Evolutionary conservation across 192 early-diverging fungal species (phyloP).

Genomic region (Rhizoclosmatium sp.): DNA sequence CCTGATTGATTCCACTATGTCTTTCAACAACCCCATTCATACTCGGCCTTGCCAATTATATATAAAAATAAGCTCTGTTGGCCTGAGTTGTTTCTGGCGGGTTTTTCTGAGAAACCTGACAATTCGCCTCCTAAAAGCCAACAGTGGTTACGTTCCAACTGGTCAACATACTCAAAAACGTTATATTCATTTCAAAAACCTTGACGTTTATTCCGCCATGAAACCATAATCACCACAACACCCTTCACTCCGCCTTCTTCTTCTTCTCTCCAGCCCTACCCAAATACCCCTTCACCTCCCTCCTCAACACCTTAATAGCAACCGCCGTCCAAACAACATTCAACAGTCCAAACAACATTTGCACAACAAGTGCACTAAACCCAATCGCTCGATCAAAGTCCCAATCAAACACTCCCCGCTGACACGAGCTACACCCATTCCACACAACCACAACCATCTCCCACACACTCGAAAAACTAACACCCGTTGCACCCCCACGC

Average conservation of each 20-base stretch:
- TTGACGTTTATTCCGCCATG: neutral
- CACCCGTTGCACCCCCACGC: neutral
- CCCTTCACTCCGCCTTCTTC: neutral
- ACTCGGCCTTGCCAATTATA: too few species aligned
- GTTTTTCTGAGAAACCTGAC: too few species aligned
- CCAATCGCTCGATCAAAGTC: slow-evolving; percentile 16
- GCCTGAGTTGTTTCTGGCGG: too few species aligned
- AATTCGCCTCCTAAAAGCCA: too few species aligned
- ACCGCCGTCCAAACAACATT: slow-evolving; percentile 34
- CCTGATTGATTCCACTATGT: too few species aligned
- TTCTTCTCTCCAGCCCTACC: slow-evolving; percentile 1
- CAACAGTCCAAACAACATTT: slow-evolving; percentile 32
- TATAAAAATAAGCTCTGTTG: too few species aligned
- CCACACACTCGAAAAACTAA: neutral
- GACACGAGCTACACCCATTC: slow-evolving; percentile 5
- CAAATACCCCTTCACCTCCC: slow-evolving; percentile 25
- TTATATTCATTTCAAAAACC: neutral
- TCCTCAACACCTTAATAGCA: slow-evolving; percentile 18
- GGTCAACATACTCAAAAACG: too few species aligned
- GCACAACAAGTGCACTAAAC: slow-evolving; percentile 24
- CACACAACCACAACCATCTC: slow-evolving; percentile 31
- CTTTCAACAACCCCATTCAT: too few species aligned
- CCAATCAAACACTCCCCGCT: neutral
- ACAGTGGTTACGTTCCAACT: too few species aligned
- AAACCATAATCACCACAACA: neutral